Evolutionary conservation across 768 basidiomycete genomes (phyloP), one percentile per base, ranked within the genome.

Genomic region (Auriculariales sp.): DNA sequence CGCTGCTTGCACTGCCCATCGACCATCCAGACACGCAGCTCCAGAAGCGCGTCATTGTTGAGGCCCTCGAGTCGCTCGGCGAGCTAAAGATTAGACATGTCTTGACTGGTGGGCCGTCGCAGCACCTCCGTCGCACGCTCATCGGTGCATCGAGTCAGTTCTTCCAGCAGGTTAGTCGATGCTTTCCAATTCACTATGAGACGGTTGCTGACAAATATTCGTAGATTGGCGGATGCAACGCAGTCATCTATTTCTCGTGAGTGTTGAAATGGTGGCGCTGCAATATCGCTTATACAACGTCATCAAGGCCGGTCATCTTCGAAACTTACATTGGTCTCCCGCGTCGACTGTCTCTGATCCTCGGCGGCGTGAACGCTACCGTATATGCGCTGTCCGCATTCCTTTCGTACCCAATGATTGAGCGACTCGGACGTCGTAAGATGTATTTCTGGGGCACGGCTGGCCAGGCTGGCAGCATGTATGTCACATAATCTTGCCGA

Each of bases 161-260:
- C 42, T 69, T 70, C 66, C 68, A 71, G 55, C 69, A 71, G 54
- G 56, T 68, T n/a, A n/a, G n/a, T n/a, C n/a, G n/a, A n/a, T n/a
- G n/a, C n/a, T n/a, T n/a, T n/a, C n/a, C n/a, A n/a, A n/a, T n/a
- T n/a, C n/a, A n/a, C n/a, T n/a, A n/a, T n/a, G n/a, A n/a, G n/a
- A n/a, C n/a, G n/a, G n/a, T n/a, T n/a, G n/a, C n/a, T n/a, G n/a
- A n/a, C n/a, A n/a, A n/a, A n/a, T n/a, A n/a, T n/a, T n/a, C n/a
- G n/a, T n/a, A n/a, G n/a, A n/a, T n/a, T 45, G 68, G 69, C 50
- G 69, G 66, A 14, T 68, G 66, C 58, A 66, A 66, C 59, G 65
- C 65, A 24, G 68, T 69, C 54, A 69, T 71, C 49, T 69, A 68
- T 57, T 68, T 68, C 60, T 60, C 65, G 51, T 67, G 64, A 25